Evolutionary conservation across 441 rosid species (phyloP).

Genomic region (Arabidopsis hybrid): DNA sequence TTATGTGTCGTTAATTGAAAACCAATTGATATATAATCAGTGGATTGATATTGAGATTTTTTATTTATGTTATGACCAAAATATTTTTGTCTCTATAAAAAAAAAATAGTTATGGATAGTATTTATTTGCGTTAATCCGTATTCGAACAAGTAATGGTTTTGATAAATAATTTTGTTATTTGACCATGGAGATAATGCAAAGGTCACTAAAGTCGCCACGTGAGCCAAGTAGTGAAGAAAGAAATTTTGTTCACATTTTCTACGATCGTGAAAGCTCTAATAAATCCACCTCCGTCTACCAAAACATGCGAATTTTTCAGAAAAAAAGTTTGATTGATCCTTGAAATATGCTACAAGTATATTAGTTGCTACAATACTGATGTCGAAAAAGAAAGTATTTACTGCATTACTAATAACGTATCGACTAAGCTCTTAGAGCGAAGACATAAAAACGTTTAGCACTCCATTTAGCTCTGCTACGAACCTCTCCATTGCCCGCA

Average conservation of each 20-base stretch:
- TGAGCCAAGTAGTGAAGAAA: not conserved
- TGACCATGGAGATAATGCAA: too few relatives aligned
- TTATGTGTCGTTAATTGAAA: too few relatives aligned
- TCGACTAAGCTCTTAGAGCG: not conserved
- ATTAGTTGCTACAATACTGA: not conserved
- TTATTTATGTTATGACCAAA: too few relatives aligned
- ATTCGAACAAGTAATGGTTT: too few relatives aligned
- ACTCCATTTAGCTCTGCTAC: conserved; percentile 34
- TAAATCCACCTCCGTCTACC: not conserved
- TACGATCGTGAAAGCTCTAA: not conserved
- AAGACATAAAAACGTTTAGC: not conserved
- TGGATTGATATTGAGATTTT: too few relatives aligned
- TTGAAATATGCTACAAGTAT: not conserved
- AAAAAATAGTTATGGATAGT: too few relatives aligned
- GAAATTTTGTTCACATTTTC: not conserved
- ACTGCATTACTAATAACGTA: not conserved
- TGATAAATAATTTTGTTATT: too few relatives aligned
- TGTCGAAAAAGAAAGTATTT: not conserved
- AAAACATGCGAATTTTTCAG: not conserved
- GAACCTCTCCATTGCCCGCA: conserved; percentile 52
- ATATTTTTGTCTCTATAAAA: too few relatives aligned
- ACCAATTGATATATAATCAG: not conserved
- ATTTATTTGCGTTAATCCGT: too few relatives aligned
- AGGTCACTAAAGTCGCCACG: too few relatives aligned
- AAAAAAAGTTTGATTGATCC: not conserved